A percentile compares a stretch with the other conserved stretches of the same genome.
phyloP scores from a whole-genome alignment of 345 rosid genomes.

The Salix exigua region DNA sequence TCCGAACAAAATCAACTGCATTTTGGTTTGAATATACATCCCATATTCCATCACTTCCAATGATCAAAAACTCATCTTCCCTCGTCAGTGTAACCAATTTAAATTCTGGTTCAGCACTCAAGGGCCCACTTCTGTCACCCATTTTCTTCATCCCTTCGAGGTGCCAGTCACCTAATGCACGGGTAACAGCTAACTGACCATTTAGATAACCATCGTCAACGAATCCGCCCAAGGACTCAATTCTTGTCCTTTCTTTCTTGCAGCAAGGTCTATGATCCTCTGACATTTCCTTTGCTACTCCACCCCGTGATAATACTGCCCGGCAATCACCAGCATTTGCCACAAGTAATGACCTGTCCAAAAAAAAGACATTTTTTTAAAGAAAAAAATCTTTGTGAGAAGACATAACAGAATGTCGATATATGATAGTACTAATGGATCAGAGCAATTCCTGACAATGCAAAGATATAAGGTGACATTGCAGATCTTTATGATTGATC shows the following conservation, averaged over 20 bases:
- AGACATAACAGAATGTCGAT: not conserved
- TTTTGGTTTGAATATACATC: conserved; percentile 74
- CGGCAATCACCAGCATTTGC: conserved; percentile 96
- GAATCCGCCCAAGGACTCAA: conserved; percentile 65
- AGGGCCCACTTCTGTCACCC: conserved; percentile 43
- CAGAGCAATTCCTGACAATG: not conserved
- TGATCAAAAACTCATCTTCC: conserved; percentile 79
- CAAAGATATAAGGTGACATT: not conserved
- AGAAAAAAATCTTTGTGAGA: not conserved
- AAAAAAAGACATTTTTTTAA: not conserved
- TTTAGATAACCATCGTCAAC: conserved; percentile 67
- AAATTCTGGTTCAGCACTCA: conserved; percentile 84
- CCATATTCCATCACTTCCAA: conserved; percentile 87
- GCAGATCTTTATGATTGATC: not conserved
- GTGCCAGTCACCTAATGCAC: conserved; percentile 83
- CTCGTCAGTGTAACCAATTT: conserved; percentile 46
- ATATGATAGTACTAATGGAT: not conserved
- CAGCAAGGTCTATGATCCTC: conserved; percentile 70
- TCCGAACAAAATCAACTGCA: conserved; percentile 66
- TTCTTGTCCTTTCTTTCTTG: conserved; percentile 45
- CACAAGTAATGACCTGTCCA: conserved; percentile 61
- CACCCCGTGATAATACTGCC: conserved; percentile 65
- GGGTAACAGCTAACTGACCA: conserved; percentile 63
- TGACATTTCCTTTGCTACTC: conserved; percentile 68
- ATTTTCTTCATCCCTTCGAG: conserved; percentile 62